A percentile compares a stretch with the other conserved stretches of the same genome.
Evolutionary conservation across 129 eudicot genomes (phyloP).

Genomic region (Centella asiatica): DNA sequence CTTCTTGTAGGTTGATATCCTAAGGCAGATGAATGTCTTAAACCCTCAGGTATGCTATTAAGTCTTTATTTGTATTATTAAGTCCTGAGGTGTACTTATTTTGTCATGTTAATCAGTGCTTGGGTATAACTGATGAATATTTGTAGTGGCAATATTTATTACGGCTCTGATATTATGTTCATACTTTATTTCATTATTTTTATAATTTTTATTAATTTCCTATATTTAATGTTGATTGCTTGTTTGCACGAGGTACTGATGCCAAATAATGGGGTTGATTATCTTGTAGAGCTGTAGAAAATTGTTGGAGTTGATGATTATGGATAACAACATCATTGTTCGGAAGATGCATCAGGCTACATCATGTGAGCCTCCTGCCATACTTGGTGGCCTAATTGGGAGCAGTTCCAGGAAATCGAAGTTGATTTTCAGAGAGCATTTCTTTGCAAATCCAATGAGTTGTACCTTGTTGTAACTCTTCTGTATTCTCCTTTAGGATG

Average conservation of each 20-base stretch:
- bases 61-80: neutral
- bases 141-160: too few species aligned
- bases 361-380: constrained; percentile 43
- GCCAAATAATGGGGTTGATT: neutral
- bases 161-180: neutral
- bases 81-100: neutral
- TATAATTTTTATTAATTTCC: too few species aligned
- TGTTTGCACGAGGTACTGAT: neutral
- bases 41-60: constrained; percentile 76
- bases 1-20: constrained; percentile 42
- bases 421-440: constrained; percentile 43
- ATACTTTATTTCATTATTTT: neutral
- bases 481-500: too few species aligned
- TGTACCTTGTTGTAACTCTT: constrained; percentile 26
- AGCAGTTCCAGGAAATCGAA: constrained; percentile 32
- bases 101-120: neutral
- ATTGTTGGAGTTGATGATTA: constrained; percentile 57
- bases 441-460: constrained; percentile 57
- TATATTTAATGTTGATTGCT: too few species aligned
- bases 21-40: constrained; percentile 46
- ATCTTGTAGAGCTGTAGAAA: constrained; percentile 61
- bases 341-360: constrained; percentile 56
- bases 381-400: constrained; percentile 42
- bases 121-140: too few species aligned
- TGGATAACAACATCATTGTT: constrained; percentile 49